phyloP scores from a whole-genome alignment of 2,329 filamentous ascomycete genomes.

The Stagonosporopsis chrysanthemi region DNA sequence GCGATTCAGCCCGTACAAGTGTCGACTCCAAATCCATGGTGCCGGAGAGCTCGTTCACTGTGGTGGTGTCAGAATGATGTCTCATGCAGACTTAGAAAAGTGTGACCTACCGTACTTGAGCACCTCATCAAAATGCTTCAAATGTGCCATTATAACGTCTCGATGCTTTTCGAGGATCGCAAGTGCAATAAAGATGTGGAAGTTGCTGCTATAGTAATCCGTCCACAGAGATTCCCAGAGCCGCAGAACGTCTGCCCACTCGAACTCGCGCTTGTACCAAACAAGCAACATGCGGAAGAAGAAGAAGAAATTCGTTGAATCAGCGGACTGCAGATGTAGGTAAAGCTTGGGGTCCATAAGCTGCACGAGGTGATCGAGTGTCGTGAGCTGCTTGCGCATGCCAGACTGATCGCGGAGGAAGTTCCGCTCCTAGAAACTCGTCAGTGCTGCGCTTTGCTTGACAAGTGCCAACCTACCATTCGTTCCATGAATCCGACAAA shows the following conservation, averaged over 20 bases:
- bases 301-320: conserved; percentile 99
- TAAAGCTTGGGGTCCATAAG: conserved; percentile 97
- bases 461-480: conserved; percentile 64
- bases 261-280: conserved; percentile 98
- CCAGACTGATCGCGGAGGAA: conserved; percentile 95
- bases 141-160: conserved; percentile 94
- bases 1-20: conserved; percentile 83
- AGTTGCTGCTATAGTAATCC: conserved; percentile 85
- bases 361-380: conserved; percentile 92
- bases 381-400: conserved; percentile 90
- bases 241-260: conserved; percentile 83
- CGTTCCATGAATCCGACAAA: conserved; percentile 97
- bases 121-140: conserved; percentile 95
- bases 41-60: conserved; percentile 92
- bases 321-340: conserved; percentile 84
- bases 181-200: conserved; percentile 92
- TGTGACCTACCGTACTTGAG: conserved; percentile 81
- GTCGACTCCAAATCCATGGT: conserved; percentile 91
- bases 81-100: background rate
- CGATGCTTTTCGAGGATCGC: conserved; percentile 95
- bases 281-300: conserved; percentile 99
- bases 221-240: conserved; percentile 97
- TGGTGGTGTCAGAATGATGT: conserved; percentile 12
- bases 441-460: conserved; percentile 10
- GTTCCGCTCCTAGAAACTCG: conserved; percentile 73